Evolutionary conservation across 805 yeast genomes (phyloP), one percentile per base, ranked within the genome.

Genomic region (Metschnikowia shivogae): DNA sequence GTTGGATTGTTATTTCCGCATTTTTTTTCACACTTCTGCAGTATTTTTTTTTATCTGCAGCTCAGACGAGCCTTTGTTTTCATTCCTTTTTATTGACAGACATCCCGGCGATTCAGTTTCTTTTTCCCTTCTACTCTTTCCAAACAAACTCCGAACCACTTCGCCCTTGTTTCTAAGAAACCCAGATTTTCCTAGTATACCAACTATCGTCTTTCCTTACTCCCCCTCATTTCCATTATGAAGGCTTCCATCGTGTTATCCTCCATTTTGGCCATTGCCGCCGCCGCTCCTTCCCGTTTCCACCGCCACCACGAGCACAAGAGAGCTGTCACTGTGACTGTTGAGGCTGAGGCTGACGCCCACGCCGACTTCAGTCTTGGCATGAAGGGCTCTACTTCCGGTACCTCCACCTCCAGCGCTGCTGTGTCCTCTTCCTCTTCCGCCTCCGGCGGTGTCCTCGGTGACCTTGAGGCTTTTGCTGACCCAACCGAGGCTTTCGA

Each of bases 241-340:
- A 49, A 47, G 37, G 35, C 50, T 10, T 28, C 56, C 9, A 29
- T 52, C 17, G 52, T 48, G 36, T 40, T 53, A 27, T 42, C 55
- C 45, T 44, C 45, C 34, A 39, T 52, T 17, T 45, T 49, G 41
- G 56, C 56, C 31, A 26, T 50, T 36, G 49, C 49, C 32, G 36
- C 50, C 31, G 54, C 57, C 42, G 51, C 51, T 10, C 50, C 48
- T 19, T 45, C 53, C 45, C 46, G 46, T 20, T 68, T 64, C 52
- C 61, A 62, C 48, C 74, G 67, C 50, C 72, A 68, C 46, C 63
- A 65, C 36, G 55, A 57, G 47, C 61, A 67, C 55, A 64, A 67
- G 59, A 67, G 73, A 61, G 72, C 57, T 38, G 70, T 63, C 39
- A 67, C 74, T 47, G 56, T 63, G 43, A 56, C 68, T 41, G 69